Evolutionary conservation across 2,329 filamentous ascomycete genomes (phyloP).

Genomic region (Colletotrichum salicis): DNA sequence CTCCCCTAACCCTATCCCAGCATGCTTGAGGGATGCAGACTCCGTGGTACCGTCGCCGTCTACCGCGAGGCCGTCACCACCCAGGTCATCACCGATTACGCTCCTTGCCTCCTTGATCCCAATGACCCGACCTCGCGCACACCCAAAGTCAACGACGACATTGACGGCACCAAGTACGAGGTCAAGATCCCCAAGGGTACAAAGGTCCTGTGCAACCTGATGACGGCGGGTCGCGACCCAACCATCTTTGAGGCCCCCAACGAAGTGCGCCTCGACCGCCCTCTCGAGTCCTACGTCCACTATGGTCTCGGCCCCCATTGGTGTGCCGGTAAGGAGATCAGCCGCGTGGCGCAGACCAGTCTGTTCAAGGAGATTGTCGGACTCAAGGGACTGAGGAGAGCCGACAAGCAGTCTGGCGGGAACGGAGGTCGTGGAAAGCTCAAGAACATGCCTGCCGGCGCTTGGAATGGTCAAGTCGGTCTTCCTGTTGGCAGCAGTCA

Average conservation of each 20-base stretch:
- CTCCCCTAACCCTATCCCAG: constrained; percentile 44
- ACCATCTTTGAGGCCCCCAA: constrained; percentile 60
- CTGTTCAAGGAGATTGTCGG: constrained; percentile 40
- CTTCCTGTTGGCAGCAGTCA: constrained; percentile 19
- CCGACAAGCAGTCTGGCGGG: background rate
- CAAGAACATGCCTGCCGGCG: constrained; percentile 37
- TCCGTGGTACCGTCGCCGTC: constrained; percentile 63
- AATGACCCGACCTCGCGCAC: constrained; percentile 34
- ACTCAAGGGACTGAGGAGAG: constrained; percentile 39
- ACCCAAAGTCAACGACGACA: constrained; percentile 35
- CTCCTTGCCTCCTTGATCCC: constrained; percentile 37
- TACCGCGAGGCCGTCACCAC: constrained; percentile 56
- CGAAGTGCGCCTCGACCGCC: constrained; percentile 61
- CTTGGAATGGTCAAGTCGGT: constrained; percentile 39
- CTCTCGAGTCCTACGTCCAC: constrained; percentile 61
- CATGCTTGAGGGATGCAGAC: constrained; percentile 63
- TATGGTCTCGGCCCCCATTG: constrained; percentile 63
- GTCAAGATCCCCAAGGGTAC: constrained; percentile 49
- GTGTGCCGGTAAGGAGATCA: constrained; percentile 50
- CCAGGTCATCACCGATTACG: constrained; percentile 41
- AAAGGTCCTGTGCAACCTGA: constrained; percentile 63
- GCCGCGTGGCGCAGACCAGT: constrained; percentile 37
- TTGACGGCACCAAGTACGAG: constrained; percentile 30
- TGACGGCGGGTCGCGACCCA: constrained; percentile 58
- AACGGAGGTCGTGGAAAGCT: constrained; percentile 38